Base-by-base conservation (phyloP, 345 rosid genomes). In the Eucalyptus globulus region DNA sequence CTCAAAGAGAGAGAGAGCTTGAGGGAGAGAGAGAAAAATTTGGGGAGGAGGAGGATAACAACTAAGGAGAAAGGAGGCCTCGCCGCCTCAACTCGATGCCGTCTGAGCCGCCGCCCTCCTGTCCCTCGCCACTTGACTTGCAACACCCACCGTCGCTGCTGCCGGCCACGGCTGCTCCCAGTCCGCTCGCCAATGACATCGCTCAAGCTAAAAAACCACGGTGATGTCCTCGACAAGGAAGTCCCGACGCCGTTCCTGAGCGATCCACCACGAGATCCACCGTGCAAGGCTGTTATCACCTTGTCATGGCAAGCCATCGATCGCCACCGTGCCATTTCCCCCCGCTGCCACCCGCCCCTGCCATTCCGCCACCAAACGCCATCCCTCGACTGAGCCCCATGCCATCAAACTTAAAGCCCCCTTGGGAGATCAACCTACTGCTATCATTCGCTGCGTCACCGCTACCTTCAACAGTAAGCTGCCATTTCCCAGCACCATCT, bases 171-270 rank as follows among this genome's bases (percentile, higher is more conserved):
- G 0, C 1, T 3, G 19, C 53, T 50, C 53, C 53, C 3, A 50
- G 19, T 50, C 53, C 19, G 19, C 53, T 50, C 3, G 3, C 53
- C 53, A 15, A 50, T 0, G 19, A 50, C 1, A 1, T 1, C 0
- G 1, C 53, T 50, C 53, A 50, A 15, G 53, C 53, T 50, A 1
- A 1, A 50, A 50, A 50, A 50, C 53, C 53, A 50, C 1, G 7
- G 1, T 0, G 53, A 0, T 8, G 1, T 50, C 3, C 53, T 1
- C 19, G 0, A 50, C 19, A 0, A 50, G 53, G 53, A 50, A 15
- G 53, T 50, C 53, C 8, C 19, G 53, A 50, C 0, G 1, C 3
- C 6, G 3, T 50, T 50, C 53, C 0, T 50, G 3, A 50, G 53
- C 7, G 7, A 50, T 3, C 53, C 8, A 50, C 19, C 53, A 50